A percentile compares a stretch with the other conserved stretches of the same genome.
Evolutionary conservation across 2,329 filamentous ascomycete genomes (phyloP).

Genomic region (Alternaria triticimaculans): DNA sequence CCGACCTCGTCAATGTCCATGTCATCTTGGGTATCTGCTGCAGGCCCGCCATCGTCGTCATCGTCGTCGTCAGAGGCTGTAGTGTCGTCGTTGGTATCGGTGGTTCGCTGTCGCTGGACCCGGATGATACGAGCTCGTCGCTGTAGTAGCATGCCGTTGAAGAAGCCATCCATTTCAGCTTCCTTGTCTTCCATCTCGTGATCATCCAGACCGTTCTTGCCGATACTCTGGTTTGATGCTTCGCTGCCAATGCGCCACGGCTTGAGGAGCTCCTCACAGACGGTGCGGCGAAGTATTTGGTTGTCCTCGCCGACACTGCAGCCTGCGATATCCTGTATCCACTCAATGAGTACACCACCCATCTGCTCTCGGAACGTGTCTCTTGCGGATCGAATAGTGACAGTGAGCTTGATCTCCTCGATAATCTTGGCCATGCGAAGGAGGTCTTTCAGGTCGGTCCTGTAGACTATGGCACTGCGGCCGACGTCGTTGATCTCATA

Average conservation of each 20-base stretch:
- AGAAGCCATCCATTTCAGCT: constrained; percentile 45
- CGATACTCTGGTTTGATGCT: constrained; percentile 79
- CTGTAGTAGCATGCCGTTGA: constrained; percentile 35
- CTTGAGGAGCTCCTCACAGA: constrained; percentile 91
- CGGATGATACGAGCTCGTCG: constrained; percentile 36
- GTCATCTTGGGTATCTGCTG: constrained; percentile 50
- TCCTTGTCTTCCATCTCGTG: constrained; percentile 69
- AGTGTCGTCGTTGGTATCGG: constrained; percentile 55
- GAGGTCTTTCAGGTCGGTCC: constrained; percentile 73
- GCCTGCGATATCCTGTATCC: constrained; percentile 90
- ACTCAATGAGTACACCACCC: constrained; percentile 97
- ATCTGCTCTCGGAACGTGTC: constrained; percentile 98
- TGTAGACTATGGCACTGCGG: constrained; percentile 81
- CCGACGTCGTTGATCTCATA: constrained; percentile 90
- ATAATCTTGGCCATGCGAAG: constrained; percentile 82
- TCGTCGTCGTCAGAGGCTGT: constrained; percentile 54
- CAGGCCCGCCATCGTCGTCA: constrained; percentile 55
- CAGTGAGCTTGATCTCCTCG: constrained; percentile 94
- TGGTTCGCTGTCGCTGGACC: constrained; percentile 29
- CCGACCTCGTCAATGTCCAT: constrained; percentile 57
- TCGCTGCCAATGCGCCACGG: constrained; percentile 87
- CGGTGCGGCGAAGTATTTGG: constrained; percentile 76
- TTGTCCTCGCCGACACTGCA: constrained; percentile 84
- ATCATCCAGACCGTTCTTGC: constrained; percentile 80
- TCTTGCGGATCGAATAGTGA: constrained; percentile 89